phyloP scores from a whole-genome alignment of 1,284 basidiomycete genomes.

The Singerocomus rubriflavus region DNA sequence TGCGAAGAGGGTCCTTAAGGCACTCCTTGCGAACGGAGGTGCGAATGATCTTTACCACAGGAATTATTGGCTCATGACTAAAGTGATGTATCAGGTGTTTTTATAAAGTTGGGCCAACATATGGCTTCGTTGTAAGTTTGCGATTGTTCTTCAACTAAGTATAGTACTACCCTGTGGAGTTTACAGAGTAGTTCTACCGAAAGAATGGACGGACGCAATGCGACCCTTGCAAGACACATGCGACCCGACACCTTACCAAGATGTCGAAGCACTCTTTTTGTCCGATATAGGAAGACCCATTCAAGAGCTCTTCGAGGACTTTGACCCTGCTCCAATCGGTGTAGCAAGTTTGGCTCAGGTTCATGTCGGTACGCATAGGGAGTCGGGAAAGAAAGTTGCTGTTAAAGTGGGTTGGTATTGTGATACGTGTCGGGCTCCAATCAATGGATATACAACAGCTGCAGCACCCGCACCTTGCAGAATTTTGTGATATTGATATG shows the following conservation, averaged over 20 bases:
- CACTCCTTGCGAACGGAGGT: conserved; percentile 87
- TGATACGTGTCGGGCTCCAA: background rate
- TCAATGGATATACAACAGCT: conserved; percentile 43
- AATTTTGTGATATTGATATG: conserved; percentile 87
- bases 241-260: conserved; percentile 71
- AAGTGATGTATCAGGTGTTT: conserved; percentile 55
- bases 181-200: conserved; percentile 64
- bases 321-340: conserved; percentile 89
- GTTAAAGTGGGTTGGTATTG: conserved; percentile 63
- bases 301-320: conserved; percentile 72
- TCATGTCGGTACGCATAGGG: conserved; percentile 77
- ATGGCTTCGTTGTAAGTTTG: conserved; percentile 63
- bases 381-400: conserved; percentile 77
- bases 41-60: conserved; percentile 19
- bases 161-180: conserved; percentile 8
- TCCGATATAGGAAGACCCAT: conserved; percentile 69
- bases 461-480: conserved; percentile 93
- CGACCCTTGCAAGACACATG: conserved; percentile 82
- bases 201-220: conserved; percentile 74
- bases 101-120: conserved; percentile 93
- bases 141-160: background rate
- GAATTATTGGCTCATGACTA: background rate
- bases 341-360: conserved; percentile 96
- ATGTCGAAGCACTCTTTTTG: conserved; percentile 66
- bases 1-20: conserved; percentile 72